Percentiles rank a stretch among this genome's conserved stretches.
Conservation (phyloP, 2,329 filamentous ascomycete genomes). For the Penicillium sp. region DNA sequence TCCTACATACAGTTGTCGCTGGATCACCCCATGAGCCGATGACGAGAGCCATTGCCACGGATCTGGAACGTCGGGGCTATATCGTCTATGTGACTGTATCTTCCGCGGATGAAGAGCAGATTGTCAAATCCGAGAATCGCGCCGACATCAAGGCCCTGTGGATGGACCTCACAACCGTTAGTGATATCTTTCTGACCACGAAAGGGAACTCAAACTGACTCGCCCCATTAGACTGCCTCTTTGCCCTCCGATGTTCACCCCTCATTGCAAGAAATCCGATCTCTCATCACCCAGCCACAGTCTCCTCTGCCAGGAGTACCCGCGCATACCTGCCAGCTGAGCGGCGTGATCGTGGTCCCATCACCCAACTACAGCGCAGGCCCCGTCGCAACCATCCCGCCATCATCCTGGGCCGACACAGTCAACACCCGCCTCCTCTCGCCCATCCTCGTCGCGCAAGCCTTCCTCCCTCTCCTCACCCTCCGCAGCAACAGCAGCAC, state of each 20-base stretch:
- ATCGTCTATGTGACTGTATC: conserved; percentile 89
- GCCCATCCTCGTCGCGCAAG: conserved; percentile 83
- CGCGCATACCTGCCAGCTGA: conserved; percentile 73
- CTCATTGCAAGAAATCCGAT: conserved; percentile 71
- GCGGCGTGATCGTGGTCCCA: conserved; percentile 80
- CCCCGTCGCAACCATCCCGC: conserved; percentile 80
- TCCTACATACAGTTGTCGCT: conserved; percentile 66
- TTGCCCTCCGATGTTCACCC: conserved; percentile 58
- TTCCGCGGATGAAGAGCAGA: conserved; percentile 79
- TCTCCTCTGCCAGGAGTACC: conserved; percentile 74
- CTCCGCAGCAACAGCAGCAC: conserved; percentile 57
- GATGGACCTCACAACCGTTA: conserved; percentile 69
- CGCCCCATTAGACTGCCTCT: conserved; percentile 56
- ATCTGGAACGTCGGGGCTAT: conserved; percentile 88
- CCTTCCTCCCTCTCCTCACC: conserved; percentile 78
- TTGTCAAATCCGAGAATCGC: conserved; percentile 74
- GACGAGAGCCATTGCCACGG: conserved; percentile 77
- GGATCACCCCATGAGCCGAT: conserved; percentile 84
- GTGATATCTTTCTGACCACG: conserved; percentile 6
- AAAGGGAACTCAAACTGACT: neutral
- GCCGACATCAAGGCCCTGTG: conserved; percentile 79
- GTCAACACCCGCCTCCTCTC: conserved; percentile 90
- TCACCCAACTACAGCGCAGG: conserved; percentile 75
- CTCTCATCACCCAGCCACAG: conserved; percentile 72
- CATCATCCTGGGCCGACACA: conserved; percentile 82